These are phyloP conservation scores for Phialophora macrospora DNA, from an alignment of 2,329 filamentous ascomycete genomes.

Conservation along the genomic window DNA sequence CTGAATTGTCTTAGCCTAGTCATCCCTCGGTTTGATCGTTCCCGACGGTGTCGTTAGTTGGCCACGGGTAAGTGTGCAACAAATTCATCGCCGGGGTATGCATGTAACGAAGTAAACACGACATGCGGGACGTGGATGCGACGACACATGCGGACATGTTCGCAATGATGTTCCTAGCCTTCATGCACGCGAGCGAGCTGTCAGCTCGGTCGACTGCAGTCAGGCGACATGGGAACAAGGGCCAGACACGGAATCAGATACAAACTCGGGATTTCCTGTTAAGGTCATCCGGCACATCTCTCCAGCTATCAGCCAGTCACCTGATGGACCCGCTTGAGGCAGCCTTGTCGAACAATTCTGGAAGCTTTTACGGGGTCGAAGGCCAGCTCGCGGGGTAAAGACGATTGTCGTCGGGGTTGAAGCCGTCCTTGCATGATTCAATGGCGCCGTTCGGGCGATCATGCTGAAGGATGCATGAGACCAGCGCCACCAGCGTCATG, in stretches of 20 bases:
- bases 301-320: not conserved
- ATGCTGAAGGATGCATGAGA: not conserved
- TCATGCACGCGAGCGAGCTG: not conserved
- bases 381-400: not conserved
- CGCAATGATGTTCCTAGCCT: not conserved
- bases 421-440: not conserved
- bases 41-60: not conserved
- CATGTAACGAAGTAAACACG: not conserved
- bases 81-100: not conserved
- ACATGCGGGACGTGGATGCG: not conserved
- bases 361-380: not conserved
- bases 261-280: slow-evolving; percentile 2
- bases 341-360: slow-evolving; percentile 2
- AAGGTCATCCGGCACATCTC: not conserved
- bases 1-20: not conserved
- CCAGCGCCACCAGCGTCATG: slow-evolving; percentile 6
- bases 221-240: not conserved
- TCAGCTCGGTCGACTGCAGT: no score
- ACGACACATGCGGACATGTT: not conserved
- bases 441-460: not conserved
- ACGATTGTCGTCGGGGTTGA: not conserved
- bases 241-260: not conserved
- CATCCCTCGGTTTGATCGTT: not conserved
- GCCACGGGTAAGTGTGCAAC: not conserved
- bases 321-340: not conserved